A percentile compares a stretch with the other conserved stretches of the same genome.
Conservation (phyloP, 176 grass and related monocot species). For the Oryza coarctata region DNA sequence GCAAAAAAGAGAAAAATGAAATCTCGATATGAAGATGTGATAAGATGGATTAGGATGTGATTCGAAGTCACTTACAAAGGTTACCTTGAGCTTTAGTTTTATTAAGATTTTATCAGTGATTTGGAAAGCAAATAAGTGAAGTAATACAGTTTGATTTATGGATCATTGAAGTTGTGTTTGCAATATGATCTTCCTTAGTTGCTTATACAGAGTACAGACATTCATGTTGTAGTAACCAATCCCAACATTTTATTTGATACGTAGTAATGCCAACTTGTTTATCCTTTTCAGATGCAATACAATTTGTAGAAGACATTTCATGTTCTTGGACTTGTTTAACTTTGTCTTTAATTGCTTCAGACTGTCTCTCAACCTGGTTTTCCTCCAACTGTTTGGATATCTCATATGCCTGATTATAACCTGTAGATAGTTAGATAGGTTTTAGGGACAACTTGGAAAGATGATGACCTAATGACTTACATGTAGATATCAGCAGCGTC, state of each 20-base stretch:
- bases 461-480: conserved; percentile 23
- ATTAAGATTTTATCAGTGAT: not conserved
- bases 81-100: not conserved
- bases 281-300: too few species aligned
- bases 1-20: not conserved
- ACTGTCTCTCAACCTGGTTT: too few species aligned
- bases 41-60: not conserved
- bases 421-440: conserved; percentile 22
- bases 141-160: not conserved
- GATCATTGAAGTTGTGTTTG: not conserved
- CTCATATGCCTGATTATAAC: too few species aligned
- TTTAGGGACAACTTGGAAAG: not conserved
- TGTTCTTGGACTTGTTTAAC: not conserved
- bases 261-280: too few species aligned
- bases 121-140: not conserved
- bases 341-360: not conserved
- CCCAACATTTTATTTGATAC: not conserved
- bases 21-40: not conserved
- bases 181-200: not conserved
- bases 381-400: too few species aligned
- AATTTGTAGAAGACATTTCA: not conserved
- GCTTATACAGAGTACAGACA: not conserved
- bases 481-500: conserved; percentile 12
- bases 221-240: not conserved
- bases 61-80: not conserved